These are phyloP conservation scores for Podospora australis DNA, from an alignment of 495 filamentous ascomycete species.

Conservation along the genomic window DNA sequence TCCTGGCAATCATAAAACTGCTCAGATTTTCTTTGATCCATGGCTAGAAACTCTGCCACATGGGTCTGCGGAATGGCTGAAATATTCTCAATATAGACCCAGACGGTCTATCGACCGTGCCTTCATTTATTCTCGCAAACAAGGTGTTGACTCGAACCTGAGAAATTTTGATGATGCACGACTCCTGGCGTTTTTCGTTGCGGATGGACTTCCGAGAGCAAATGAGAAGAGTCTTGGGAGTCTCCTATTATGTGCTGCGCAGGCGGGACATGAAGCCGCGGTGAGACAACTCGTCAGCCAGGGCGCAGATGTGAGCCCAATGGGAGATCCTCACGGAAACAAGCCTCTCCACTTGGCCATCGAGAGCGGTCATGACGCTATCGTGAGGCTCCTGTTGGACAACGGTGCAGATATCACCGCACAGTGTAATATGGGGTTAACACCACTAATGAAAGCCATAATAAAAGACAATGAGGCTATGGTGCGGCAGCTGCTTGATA, in stretches of 20 bases:
- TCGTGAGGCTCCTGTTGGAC: background rate
- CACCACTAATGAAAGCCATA: background rate
- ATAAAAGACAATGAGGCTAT: background rate
- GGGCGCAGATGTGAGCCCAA: background rate
- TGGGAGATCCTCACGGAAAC: background rate
- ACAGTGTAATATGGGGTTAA: background rate
- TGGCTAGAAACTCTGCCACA: background rate
- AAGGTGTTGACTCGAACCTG: too few species aligned
- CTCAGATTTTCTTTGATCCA: slow-evolving; percentile 24
- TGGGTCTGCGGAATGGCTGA: background rate
- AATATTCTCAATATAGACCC: background rate
- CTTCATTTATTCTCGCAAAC: background rate
- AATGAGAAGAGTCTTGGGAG: background rate
- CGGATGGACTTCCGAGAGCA: background rate
- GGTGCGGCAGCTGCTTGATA: background rate
- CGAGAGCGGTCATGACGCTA: background rate
- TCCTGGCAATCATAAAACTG: slow-evolving; percentile 17
- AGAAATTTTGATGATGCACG: too few species aligned
- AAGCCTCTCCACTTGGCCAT: background rate
- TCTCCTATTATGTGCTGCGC: background rate
- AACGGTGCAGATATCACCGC: background rate
- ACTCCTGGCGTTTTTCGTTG: background rate
- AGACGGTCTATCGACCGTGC: background rate
- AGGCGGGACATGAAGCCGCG: background rate
- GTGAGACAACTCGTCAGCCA: background rate